A percentile compares a stretch with the other conserved stretches of the same genome.
Conservation (phyloP, 1,139 yeast species). For the Wickerhamiella infanticola region DNA sequence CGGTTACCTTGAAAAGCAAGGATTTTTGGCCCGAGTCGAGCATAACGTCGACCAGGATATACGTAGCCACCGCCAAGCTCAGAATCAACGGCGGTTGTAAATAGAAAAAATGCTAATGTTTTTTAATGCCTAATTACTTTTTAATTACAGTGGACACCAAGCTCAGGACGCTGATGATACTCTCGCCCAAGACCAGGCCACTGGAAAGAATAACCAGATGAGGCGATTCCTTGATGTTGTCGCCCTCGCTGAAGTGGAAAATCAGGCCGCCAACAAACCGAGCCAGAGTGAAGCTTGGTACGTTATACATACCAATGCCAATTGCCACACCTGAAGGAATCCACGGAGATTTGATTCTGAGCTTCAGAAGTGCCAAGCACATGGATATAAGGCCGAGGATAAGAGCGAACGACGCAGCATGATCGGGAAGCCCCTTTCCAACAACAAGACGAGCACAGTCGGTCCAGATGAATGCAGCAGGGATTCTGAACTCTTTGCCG, state of each 20-base stretch:
- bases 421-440: conserved; percentile 78
- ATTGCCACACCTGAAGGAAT: conserved; percentile 93
- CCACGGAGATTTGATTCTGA: conserved; percentile 22
- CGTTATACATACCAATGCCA: conserved; percentile 88
- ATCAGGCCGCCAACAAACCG: conserved; percentile 81
- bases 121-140: not conserved
- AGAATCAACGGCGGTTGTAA: conserved; percentile 5
- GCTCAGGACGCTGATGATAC: conserved; percentile 66
- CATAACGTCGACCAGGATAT: conserved; percentile 37
- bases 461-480: conserved; percentile 93
- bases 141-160: conserved; percentile 39
- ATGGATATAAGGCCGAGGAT: conserved; percentile 57
- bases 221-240: conserved; percentile 25
- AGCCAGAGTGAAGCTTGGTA: conserved; percentile 87
- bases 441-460: conserved; percentile 89
- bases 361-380: conserved; percentile 38
- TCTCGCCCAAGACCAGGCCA: conserved; percentile 89
- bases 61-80: conserved; percentile 10
- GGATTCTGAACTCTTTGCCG: conserved; percentile 62
- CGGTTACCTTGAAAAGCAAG: conserved; percentile 85
- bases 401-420: conserved; percentile 50
- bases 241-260: conserved; percentile 28
- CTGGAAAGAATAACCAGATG: conserved; percentile 75
- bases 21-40: conserved; percentile 67
- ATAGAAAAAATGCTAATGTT: not conserved